phyloP scores from a whole-genome alignment of 2,329 filamentous ascomycete genomes.

The Neofusicoccum ribis region DNA sequence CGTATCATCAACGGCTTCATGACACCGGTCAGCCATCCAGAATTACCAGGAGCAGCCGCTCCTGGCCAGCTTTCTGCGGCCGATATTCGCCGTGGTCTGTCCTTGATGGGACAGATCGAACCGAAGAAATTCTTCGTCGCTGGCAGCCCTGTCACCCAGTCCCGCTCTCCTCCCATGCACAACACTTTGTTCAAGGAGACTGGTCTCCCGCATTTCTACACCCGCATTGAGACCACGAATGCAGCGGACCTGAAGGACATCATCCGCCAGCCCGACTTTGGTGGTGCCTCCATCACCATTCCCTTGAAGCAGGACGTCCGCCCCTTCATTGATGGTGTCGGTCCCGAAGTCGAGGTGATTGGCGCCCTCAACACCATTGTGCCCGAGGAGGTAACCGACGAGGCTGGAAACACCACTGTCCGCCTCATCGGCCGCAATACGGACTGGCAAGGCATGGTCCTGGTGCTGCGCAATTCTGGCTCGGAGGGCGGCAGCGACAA shows the following conservation, averaged over 20 bases:
- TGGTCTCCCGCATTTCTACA: constrained; percentile 85
- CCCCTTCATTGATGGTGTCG: constrained; percentile 74
- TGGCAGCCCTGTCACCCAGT: constrained; percentile 78
- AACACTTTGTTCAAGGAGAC: constrained; percentile 76
- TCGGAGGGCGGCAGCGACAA: constrained; percentile 35
- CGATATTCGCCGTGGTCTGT: constrained; percentile 79
- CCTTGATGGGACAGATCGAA: constrained; percentile 76
- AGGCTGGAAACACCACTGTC: constrained; percentile 42
- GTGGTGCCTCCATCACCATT: constrained; percentile 93
- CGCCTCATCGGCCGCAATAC: constrained; percentile 85
- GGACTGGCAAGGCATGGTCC: constrained; percentile 90
- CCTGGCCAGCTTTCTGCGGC: constrained; percentile 89
- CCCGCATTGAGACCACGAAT: constrained; percentile 70
- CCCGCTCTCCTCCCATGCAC: constrained; percentile 84
- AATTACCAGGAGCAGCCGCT: constrained; percentile 87
- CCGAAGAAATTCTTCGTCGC: constrained; percentile 82
- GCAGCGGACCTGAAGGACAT: constrained; percentile 60
- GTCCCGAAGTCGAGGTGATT: constrained; percentile 75
- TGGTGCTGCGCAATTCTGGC: constrained; percentile 71
- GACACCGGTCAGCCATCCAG: constrained; percentile 89
- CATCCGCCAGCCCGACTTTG: constrained; percentile 73
- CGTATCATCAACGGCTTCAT: constrained; percentile 89
- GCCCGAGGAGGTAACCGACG: constrained; percentile 48
- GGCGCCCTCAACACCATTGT: constrained; percentile 95
- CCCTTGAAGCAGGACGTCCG: constrained; percentile 91